These are phyloP conservation scores for Gynochthodes officinalis DNA, from an alignment of 257 asterid species.

Conservation along the genomic window DNA sequence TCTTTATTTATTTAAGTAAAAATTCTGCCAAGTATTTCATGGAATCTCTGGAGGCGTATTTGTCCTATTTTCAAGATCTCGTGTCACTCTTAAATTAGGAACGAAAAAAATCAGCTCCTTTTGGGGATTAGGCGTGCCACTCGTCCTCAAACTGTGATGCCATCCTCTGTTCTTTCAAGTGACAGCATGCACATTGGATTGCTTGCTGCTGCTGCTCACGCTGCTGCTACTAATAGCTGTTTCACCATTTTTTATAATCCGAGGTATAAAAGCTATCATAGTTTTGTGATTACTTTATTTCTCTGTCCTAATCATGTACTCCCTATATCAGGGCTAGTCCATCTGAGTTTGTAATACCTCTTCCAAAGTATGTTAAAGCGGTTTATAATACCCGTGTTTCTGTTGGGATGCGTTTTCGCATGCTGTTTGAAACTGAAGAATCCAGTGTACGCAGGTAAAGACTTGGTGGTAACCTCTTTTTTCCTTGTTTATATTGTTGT, in stretches of 20 bases:
- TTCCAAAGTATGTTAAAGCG: conserved; percentile 85
- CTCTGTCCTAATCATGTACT: conserved; percentile 20
- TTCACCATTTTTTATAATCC: conserved; percentile 93
- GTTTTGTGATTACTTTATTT: background rate
- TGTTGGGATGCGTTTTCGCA: conserved; percentile 95
- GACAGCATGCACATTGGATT: conserved; percentile 99
- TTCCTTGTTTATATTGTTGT: background rate
- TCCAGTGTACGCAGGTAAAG: conserved; percentile 94
- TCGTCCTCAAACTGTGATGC: conserved; percentile 97
- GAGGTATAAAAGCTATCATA: conserved; percentile 37
- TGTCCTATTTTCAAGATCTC: conserved; percentile 1
- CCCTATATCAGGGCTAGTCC: conserved; percentile 80
- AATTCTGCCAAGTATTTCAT: background rate
- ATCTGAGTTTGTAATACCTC: conserved; percentile 89
- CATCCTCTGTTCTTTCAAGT: conserved; percentile 93
- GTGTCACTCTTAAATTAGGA: conserved; percentile 44
- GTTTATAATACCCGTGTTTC: conserved; percentile 92
- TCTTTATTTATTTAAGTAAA: background rate
- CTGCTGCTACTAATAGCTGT: conserved; percentile 97
- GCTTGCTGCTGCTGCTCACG: conserved; percentile 99
- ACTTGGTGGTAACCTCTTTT: conserved; percentile 6
- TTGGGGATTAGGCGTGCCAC: conserved; percentile 90
- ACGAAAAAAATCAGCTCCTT: conserved; percentile 90
- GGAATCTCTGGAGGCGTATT: background rate
- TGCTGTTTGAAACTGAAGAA: conserved; percentile 98